Conservation (phyloP, 164 flowering plant genomes). For the Magnolia kwangsiensis region DNA sequence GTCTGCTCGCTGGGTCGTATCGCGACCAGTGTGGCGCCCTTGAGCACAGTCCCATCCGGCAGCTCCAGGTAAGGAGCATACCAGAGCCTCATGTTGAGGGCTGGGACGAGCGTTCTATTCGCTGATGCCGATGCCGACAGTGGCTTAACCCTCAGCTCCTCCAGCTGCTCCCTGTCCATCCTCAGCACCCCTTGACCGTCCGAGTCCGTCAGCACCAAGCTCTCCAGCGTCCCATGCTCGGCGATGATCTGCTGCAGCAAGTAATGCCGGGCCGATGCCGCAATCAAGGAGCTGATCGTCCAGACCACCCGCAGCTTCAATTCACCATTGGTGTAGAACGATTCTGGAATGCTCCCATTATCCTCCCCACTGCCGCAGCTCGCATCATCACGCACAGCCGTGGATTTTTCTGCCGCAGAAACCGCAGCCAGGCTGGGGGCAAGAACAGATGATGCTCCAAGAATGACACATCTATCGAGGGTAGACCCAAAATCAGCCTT, state of each 20-base stretch:
- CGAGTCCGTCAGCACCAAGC: slow-evolving; percentile 66
- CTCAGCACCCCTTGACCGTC: slow-evolving; percentile 87
- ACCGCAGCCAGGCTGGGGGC: not conserved
- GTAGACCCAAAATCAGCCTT: slow-evolving; percentile 91
- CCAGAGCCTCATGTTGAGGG: slow-evolving; percentile 83
- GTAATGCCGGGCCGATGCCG: slow-evolving; percentile 86
- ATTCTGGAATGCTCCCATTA: slow-evolving; percentile 85
- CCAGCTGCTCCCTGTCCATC: slow-evolving; percentile 81
- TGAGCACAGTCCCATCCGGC: slow-evolving; percentile 64
- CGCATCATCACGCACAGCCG: not conserved
- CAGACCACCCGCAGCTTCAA: slow-evolving; percentile 81
- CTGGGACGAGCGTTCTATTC: slow-evolving; percentile 84
- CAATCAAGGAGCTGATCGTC: slow-evolving; percentile 85
- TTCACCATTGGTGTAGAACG: slow-evolving; percentile 90
- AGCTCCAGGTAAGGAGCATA: slow-evolving; percentile 75
- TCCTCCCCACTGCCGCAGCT: slow-evolving; percentile 35
- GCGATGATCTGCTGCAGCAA: slow-evolving; percentile 79
- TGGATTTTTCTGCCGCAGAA: not conserved
- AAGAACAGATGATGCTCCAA: slow-evolving; percentile 68
- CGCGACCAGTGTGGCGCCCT: slow-evolving; percentile 90
- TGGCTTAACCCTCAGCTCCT: slow-evolving; percentile 87
- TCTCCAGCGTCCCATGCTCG: slow-evolving; percentile 72
- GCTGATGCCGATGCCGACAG: slow-evolving; percentile 77
- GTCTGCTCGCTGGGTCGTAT: slow-evolving; percentile 75
- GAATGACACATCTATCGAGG: slow-evolving; percentile 75